These are phyloP conservation scores for Physcomitrellopsis africana DNA, from an alignment of 225 moss, liverwort and hornwort genomes.

Conservation along the genomic window DNA sequence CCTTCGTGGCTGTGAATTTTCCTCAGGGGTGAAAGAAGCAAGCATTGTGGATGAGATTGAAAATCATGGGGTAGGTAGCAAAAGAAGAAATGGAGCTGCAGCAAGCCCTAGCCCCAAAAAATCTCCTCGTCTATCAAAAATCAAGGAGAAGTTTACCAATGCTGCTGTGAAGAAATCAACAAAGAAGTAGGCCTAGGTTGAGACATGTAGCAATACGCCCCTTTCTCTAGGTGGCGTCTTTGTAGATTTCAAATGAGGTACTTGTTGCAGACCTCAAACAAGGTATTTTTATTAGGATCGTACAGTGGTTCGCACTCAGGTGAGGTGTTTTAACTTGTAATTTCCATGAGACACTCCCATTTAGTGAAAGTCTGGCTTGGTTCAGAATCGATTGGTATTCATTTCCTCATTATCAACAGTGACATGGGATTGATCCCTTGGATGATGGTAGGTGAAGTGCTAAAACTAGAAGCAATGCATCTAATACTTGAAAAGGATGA, in stretches of 20 bases:
- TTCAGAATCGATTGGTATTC: not conserved
- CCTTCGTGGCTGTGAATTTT: not conserved
- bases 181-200: conserved; percentile 12
- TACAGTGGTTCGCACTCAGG: conserved; percentile 9
- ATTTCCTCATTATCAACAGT: not conserved
- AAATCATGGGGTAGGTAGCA: conserved; percentile 37
- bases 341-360: not conserved
- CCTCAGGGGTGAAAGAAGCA: conserved; percentile 45
- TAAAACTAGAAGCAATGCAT: no score
- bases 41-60: conserved; percentile 44
- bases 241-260: conserved; percentile 12
- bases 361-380: not conserved
- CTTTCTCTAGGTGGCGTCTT: not conserved
- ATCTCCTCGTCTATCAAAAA: conserved; percentile 54
- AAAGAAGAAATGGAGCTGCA: conserved; percentile 27
- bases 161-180: conserved; percentile 32
- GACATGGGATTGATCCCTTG: no score
- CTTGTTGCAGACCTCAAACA: not conserved
- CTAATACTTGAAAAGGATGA: not conserved
- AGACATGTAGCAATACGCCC: not conserved
- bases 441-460: no score
- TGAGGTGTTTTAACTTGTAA: not conserved
- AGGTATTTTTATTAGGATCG: conserved; percentile 26
- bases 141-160: conserved; percentile 24
- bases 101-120: conserved; percentile 40